Evolutionary conservation across 495 filamentous ascomycete species (phyloP).

Genomic region (Penicillium arizonense): DNA sequence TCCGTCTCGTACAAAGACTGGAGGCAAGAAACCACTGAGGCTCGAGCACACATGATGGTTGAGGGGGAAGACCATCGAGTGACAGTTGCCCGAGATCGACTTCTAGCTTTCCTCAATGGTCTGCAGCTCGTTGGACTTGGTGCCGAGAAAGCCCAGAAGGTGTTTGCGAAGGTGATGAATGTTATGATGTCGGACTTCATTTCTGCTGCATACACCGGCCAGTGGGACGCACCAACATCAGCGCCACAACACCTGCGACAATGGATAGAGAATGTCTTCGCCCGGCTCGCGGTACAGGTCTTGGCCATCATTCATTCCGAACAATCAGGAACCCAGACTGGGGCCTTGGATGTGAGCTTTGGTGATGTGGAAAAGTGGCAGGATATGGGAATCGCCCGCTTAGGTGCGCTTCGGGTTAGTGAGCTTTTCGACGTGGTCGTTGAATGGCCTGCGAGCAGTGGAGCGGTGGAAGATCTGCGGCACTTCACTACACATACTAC

Average conservation of each 20-base stretch:
- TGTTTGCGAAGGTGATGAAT: conserved; percentile 75
- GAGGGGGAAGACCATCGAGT: conserved; percentile 35
- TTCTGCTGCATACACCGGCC: conserved; percentile 53
- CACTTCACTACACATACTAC: conserved; percentile 56
- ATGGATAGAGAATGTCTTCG: conserved; percentile 73
- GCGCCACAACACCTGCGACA: conserved; percentile 57
- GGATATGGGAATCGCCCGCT: conserved; percentile 70
- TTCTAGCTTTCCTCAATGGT: conserved; percentile 57
- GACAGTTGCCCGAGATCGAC: conserved; percentile 46
- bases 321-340: conserved; percentile 16
- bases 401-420: conserved; percentile 75
- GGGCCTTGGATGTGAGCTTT: conserved; percentile 46
- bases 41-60: conserved; percentile 33
- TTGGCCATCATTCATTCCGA: conserved; percentile 45
- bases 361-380: conserved; percentile 75
- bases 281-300: conserved; percentile 64
- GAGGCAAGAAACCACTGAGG: conserved; percentile 28
- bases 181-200: conserved; percentile 66
- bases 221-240: conserved; percentile 57
- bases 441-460: conserved; percentile 74
- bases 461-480: conserved; percentile 81
- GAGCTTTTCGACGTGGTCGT: conserved; percentile 89
- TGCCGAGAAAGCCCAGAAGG: conserved; percentile 69
- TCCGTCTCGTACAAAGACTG: conserved; percentile 42
- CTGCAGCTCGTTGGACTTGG: conserved; percentile 72